Evolutionary conservation across 2,329 filamentous ascomycete genomes (phyloP), one percentile per base, ranked within the genome.

Genomic region (Penicillium concentricum): DNA sequence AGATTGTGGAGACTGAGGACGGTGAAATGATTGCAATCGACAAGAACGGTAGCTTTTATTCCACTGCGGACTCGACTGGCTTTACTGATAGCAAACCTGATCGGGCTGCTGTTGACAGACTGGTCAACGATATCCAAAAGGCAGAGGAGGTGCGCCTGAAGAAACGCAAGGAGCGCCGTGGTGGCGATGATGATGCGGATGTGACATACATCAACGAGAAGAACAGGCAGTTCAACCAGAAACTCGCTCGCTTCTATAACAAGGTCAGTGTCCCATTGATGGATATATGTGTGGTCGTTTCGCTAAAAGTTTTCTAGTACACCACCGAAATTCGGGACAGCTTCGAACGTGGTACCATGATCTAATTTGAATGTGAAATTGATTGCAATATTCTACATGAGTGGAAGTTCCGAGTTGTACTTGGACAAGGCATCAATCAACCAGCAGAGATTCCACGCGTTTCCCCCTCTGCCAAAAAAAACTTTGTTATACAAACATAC

Each of bases 221-320:
- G 88, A 99, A 99, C 82, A 97, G 97, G 82, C 92, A 97, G 82
- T 99, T 99, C 81, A 99, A 99, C 85, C 87, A 96, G 80, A 97
- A 99, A 80, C 81, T 99, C 75, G 82, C 89, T 52, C 83, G 94
- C 64, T 99, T 97, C 79, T 99, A 99, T 78, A 94, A 99, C 79
- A 96, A 96, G 78, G 81, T 82, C 75, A 59, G 77, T 68, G 42
- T 47, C n/a, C 18, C 13, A 6, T 9, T 49, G 41, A 16, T 34
- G 32, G 15, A 20, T 35, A n/a, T 7, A 18, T 8, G 32, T 47
- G 26, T n/a, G 54, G 10, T 42, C 24, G 34, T 43, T 51, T 30
- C 7, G 47, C 65, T 72, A 58, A 70, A 50, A 13, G 5, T 44
- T 41, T 48, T 63, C 15, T 60, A 83, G 81, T 99, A 99, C 76